These are phyloP conservation scores for Suhomyces yuchorum DNA, from an alignment of 1,139 yeast genomes.

Conservation along the genomic window DNA sequence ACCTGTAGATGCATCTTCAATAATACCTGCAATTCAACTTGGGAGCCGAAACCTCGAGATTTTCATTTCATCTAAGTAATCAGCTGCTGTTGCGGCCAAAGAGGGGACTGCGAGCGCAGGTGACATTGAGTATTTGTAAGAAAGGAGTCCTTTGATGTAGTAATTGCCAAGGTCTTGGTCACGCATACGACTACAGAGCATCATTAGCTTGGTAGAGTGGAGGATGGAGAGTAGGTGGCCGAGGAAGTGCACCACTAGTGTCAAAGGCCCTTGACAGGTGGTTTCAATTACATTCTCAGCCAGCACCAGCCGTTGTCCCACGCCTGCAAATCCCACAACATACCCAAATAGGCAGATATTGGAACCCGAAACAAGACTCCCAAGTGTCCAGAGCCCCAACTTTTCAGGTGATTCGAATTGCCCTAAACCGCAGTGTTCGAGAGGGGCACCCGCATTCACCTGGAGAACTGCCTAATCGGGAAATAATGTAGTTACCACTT, in stretches of 20 bases:
- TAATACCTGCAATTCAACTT: no score
- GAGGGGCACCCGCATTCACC: not conserved
- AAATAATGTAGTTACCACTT: constrained; percentile 12
- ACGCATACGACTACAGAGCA: no score
- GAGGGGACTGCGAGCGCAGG: not conserved
- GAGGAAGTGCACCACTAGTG: not conserved
- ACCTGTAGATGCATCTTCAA: not conserved
- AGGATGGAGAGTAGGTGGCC: not conserved
- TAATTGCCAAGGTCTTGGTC: not conserved
- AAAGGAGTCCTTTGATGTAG: not conserved
- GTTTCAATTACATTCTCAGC: not conserved
- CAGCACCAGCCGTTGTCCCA: not conserved
- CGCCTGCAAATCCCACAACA: not conserved
- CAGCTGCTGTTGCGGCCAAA: not conserved
- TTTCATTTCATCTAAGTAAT: not conserved
- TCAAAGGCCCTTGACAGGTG: not conserved
- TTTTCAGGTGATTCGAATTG: not conserved
- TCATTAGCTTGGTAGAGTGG: no score
- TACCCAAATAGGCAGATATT: not conserved
- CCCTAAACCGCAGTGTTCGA: constrained; percentile 1
- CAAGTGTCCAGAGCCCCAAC: not conserved
- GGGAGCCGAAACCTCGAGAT: not conserved
- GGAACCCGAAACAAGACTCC: not conserved
- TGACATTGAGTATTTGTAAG: not conserved
- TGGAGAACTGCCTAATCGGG: constrained; percentile 16